Evolutionary conservation across 768 basidiomycete species (phyloP), one percentile per base, ranked within the genome.

Genomic region (Lactarius deliciosus): DNA sequence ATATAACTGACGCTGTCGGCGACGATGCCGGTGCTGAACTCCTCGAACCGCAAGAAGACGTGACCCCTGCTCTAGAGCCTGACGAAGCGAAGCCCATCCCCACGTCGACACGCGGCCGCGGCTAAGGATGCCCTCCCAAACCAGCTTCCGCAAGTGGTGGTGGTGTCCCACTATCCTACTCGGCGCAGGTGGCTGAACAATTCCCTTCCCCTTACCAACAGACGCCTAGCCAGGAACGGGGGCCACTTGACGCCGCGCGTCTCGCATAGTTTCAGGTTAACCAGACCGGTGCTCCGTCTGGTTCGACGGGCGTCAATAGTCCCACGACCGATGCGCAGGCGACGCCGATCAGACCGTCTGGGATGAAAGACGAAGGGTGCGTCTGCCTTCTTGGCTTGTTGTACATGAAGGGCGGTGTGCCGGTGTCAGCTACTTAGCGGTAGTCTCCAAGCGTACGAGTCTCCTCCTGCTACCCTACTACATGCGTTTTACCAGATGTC

Each of bases 311-410:
- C 45, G 45, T 4, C 5, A 16, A 3, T 7, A 18, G 18, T 16
- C 18, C 34, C 34, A 36, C 38, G 38, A 15, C 41, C 16, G 41
- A 43, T 41, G 15, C 15, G 15, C 40, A 41, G 20, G 7, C 11
- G 74, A 84, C 91, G 55, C 87, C 85, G 40, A 79, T 94, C 20
- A 83, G 92, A 40, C 91, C 91, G 20, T 89, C 89, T 16, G 94
- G 96, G 77, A 94, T 94, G 92, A 94, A 94, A 77, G 95, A 98
- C 72, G 95, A 96, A 91, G 95, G 95, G 96, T 98, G 85, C 93
- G 94, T 85, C 60, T 40, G 34, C 22, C 10, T 8, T n/a, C 53
- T 22, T 68, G 60, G 61, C 34, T 57, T 54, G 40, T 64, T 40
- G 45, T 67, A 55, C 50, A 22, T 45, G 40, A 58, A 5, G 47